Conservation (phyloP, 257 asterid genomes). For the Euphrasia confusa region DNA sequence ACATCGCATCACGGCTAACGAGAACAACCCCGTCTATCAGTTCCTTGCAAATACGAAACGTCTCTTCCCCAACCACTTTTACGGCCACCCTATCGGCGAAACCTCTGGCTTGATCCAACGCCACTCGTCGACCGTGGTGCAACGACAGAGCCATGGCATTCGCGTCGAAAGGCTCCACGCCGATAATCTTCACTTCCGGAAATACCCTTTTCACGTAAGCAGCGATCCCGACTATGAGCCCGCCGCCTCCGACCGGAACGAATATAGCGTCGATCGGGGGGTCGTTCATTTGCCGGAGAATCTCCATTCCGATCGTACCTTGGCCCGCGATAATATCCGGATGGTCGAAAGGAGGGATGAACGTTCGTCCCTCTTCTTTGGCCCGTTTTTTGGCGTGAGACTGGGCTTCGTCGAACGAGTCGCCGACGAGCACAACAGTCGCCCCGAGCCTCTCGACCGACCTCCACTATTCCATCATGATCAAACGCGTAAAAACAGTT, state of each 20-base stretch:
- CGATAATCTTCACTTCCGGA: conserved; percentile 80
- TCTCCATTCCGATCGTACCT: conserved; percentile 97
- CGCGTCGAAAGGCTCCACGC: conserved; percentile 96
- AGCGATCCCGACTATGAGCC: conserved; percentile 96
- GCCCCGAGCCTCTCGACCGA: conserved; percentile 89
- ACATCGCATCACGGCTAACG: conserved; percentile 60
- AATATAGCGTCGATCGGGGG: conserved; percentile 66
- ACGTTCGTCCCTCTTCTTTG: conserved; percentile 58
- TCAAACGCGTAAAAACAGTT: conserved; percentile 1
- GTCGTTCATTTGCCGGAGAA: conserved; percentile 57
- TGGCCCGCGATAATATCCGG: conserved; percentile 88
- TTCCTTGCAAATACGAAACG: conserved; percentile 71
- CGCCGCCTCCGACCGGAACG: conserved; percentile 98
- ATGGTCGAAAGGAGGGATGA: conserved; percentile 95
- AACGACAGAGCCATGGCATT: conserved; percentile 91
- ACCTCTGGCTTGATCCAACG: conserved; percentile 89
- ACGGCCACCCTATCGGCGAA: conserved; percentile 99
- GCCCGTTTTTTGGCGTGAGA: conserved; percentile 72
- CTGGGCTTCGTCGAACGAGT: conserved; percentile 90
- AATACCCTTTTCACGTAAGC: conserved; percentile 84
- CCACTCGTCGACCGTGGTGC: conserved; percentile 68
- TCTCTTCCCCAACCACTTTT: conserved; percentile 90
- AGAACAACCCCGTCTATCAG: conserved; percentile 79
- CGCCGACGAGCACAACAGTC: conserved; percentile 82
- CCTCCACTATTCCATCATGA: conserved; percentile 55